Evolutionary conservation across 2,329 filamentous ascomycete species (phyloP), one percentile per base, ranked within the genome.

Genomic region (Podosphaera xanthii): DNA sequence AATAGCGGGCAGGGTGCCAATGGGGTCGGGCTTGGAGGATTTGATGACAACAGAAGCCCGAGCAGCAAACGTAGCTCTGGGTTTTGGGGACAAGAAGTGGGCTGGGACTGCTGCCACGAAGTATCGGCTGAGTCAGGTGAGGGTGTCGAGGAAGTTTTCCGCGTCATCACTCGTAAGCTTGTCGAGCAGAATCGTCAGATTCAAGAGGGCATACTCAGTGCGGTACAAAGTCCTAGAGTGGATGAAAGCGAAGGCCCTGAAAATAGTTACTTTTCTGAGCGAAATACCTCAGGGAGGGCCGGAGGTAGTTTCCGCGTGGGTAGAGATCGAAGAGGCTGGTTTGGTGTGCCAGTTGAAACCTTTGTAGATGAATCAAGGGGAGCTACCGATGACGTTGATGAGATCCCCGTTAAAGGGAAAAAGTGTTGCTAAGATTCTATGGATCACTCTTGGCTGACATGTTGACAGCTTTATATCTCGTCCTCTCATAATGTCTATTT

Each of bases 21-120:
- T 44, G 57, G 59, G 14, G 40, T 57, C 14, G 61, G 57, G 61
- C 48, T 58, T 5, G 61, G 58, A 60, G 58, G 60, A 7, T 62
- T 68, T 9, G 71, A 72, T 60, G 79, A 82, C 64, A 77, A 78
- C 10, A 75, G 78, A 59, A 81, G 76, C 62, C 80, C 80, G 52
- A 77, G 75, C 65, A 81, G 77, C 54, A 84, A 84, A 69, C 75
- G 81, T 49, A 85, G 80, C 66, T 85, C 80, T 44, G 84, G 85
- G 1, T 87, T 89, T 72, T 96, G 90, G 90, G 88, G 84, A 31
- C 87, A 92, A 70, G 90, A 96, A 68, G 82, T 89, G 4, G 89
- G 90, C 58, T 97, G 91, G 90, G 90, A 96, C 67, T 94, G 89
- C 63, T 97, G 91, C 70, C 92, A 97, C 71, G 92, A 98, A 73